Base-by-base conservation (phyloP, 768 basidiomycete species). In the Collybia sordida region DNA sequence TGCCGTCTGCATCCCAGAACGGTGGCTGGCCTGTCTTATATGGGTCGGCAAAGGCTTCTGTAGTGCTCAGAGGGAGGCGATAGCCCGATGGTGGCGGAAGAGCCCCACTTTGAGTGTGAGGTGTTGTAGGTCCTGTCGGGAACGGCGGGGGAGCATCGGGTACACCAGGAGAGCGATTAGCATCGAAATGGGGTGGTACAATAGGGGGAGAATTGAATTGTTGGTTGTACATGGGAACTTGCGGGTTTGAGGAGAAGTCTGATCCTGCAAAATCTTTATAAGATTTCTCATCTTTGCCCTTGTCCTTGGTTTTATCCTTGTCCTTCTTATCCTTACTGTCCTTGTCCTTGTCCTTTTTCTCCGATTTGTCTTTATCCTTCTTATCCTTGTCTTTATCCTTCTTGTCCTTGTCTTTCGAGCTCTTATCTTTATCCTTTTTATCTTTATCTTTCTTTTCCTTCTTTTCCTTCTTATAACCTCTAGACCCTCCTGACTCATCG, bases 11-110 rank as follows among this genome's bases (percentile, higher is more conserved):
- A 59, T 93, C 88, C 31, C 65, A 58, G 57, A 77, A 80, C 1
- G 81, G 76, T 0, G 88, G 78, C 1, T 52, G 67, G 17, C 81
- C 82, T 28, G 76, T 64, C 50, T 77, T 67, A 2, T 67, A 35
- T 1, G 53, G 36, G 19, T 61, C 53, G 4, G 85, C 81, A 65
- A 86, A 82, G 2, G 72, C 56, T 6, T 71, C 54, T 18, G 59
- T 59, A 1, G 72, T 72, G 42, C 65, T 68, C 39, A 88, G 68
- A 0, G 85, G 74, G 47, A 88, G 63, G 55, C 88, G 85, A 59
- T 75, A 82, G 11, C 89, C 89, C 1, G 88, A 87, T 2, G 83
- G 78, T 0, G 85, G 82, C 0, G 75, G 67, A 3, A 57, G 54
- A 21, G 51, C 42, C 41, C 47, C 40, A 35, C 9, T 35, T 3